Evolutionary conservation across 345 rosid species (phyloP), one percentile per base, ranked within the genome.

Genomic region (Brassica incana): DNA sequence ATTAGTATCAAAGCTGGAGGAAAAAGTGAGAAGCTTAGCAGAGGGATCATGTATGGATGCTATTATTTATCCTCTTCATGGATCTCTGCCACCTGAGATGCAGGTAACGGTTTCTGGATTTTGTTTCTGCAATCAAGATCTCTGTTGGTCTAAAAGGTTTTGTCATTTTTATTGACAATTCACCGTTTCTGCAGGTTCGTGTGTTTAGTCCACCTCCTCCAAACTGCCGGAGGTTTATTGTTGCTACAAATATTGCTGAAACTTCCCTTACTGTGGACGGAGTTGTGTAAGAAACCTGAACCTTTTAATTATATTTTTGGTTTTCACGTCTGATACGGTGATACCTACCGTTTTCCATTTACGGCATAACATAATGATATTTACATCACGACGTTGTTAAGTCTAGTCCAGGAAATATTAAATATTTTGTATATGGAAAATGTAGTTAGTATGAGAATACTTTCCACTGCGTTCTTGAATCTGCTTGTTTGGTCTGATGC

Each of bases 21-120:
- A 90, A 61, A 89, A 81, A 84, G 86, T 95, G 76, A 89, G 23
- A 86, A 88, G 90, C 78, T 85, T 95, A 69, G 92, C 90, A 84
- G 95, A 95, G 87, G 99, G 99, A n/a, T 91, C 98, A 14, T 95
- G 99, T 80, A 87, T 93, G 97, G 98, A 91, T 85, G 99, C 97
- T 32, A 69, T 93, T 67, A 75, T 90, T 78, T 97, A 89, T 81
- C 99, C 99, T 14, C 97, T 93, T 80, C 99, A 95, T 74, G 99
- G 99, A 78, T 93, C 98, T 62, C 80, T 95, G 88, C 99, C 98
- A 70, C 98, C 99, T 80, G 98, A 95, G 80, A 83, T 88, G 89
- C 98, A 95, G 93, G 99, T 81, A 75, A 84, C 2, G 0, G 18
- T 71, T 65, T 70, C 33, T 54, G 7, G 50, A 9, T 32, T 65